Conservation (phyloP, 768 basidiomycete genomes). For the Mycena maculata region DNA sequence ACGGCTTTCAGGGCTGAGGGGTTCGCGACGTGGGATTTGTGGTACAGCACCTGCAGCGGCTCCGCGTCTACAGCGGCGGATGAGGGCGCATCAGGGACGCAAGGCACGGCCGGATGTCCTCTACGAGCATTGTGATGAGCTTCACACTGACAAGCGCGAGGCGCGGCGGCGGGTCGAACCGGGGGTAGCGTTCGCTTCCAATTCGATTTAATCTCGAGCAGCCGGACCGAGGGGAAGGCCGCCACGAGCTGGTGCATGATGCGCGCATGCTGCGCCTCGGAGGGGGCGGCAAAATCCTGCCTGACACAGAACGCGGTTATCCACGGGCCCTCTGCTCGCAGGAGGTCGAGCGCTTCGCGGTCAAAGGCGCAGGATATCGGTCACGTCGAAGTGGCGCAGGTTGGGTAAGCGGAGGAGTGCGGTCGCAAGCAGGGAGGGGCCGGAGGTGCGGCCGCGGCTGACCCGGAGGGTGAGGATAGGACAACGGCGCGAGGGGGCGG, state of each 20-base stretch:
- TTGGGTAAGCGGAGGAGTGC: constrained; percentile 29
- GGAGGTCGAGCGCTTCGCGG: neutral
- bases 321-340: constrained; percentile 18
- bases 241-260: constrained; percentile 28
- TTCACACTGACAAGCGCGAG: constrained; percentile 21
- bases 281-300: constrained; percentile 22
- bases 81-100: constrained; percentile 17
- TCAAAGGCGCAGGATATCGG: constrained; percentile 25
- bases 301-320: constrained; percentile 20
- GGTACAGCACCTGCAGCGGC: constrained; percentile 22
- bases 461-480: constrained; percentile 25
- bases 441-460: neutral
- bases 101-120: constrained; percentile 23
- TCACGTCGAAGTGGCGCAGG: constrained; percentile 32
- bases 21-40: constrained; percentile 8
- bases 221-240: constrained; percentile 20
- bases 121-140: constrained; percentile 9
- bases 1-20: neutral
- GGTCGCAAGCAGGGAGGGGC: constrained; percentile 18
- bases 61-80: neutral
- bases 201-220: constrained; percentile 26
- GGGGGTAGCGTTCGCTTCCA: neutral
- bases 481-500: constrained; percentile 23
- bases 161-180: constrained; percentile 18
- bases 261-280: neutral